Conservation (phyloP, 192 early-diverging fungal species). For the Polychytrium aggregatum region DNA sequence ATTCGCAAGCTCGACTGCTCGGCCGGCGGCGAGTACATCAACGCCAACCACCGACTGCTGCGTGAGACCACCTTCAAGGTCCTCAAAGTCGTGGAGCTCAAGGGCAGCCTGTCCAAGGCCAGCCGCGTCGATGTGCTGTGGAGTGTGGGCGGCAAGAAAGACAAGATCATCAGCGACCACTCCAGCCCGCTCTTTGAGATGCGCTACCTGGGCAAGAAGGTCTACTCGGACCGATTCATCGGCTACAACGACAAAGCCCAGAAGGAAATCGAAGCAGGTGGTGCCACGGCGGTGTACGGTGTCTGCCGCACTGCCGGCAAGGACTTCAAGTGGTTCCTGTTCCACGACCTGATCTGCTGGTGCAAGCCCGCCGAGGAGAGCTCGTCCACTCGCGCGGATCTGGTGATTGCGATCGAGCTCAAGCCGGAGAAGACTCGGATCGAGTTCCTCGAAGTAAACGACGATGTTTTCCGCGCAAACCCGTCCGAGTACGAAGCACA, state of each 20-base stretch:
- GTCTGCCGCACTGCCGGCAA: slow-evolving; percentile 15
- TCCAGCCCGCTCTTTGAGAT: slow-evolving; percentile 10
- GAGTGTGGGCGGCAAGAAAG: slow-evolving; percentile 12
- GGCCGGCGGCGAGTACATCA: slow-evolving; percentile 3
- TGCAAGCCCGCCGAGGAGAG: slow-evolving; percentile 5
- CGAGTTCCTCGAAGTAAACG: slow-evolving; percentile 5
- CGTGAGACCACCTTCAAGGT: slow-evolving; percentile 15
- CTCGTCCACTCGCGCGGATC: slow-evolving; percentile 3
- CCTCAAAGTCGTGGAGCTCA: slow-evolving; percentile 24
- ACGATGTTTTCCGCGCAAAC: slow-evolving; percentile 5
- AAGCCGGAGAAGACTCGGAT: slow-evolving; percentile 1
- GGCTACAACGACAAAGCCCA: neutral
- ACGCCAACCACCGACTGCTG: slow-evolving; percentile 15
- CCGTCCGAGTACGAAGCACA: slow-evolving; percentile 1
- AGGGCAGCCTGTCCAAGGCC: slow-evolving; percentile 2
- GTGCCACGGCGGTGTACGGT: slow-evolving; percentile 14
- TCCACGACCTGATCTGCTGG: slow-evolving; percentile 37
- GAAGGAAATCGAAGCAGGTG: slow-evolving; percentile 5
- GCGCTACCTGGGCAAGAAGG: neutral
- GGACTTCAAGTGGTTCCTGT: slow-evolving; percentile 27
- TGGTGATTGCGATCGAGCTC: slow-evolving; percentile 8
- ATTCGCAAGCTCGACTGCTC: slow-evolving; percentile 9
- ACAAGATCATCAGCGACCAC: slow-evolving; percentile 5
- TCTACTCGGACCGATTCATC: too few relatives aligned
- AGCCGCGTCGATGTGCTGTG: slow-evolving; percentile 4